Evolutionary conservation across 257 asterid species (phyloP), one percentile per base, ranked within the genome.

Genomic region (Eustoma russellianum): DNA sequence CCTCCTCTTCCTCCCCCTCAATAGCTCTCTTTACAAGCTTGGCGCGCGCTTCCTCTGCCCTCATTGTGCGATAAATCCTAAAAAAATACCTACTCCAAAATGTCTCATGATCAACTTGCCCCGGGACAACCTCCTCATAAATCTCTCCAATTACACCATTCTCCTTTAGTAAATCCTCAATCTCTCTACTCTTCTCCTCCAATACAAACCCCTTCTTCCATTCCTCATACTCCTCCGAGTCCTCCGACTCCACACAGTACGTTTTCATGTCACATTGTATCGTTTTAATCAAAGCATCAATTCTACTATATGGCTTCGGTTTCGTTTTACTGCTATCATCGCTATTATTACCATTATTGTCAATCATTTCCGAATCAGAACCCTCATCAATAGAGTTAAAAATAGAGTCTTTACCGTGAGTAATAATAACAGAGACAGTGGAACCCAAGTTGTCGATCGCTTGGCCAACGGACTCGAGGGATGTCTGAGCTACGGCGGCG

Each of bases 31-130:
- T 71, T 58, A 90, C 91, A 53, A 90, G 73, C 68, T 66, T 75
- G 16, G 62, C 66, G 8, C 96, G 77, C 0, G 81, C 82, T 69
- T 83, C 94, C 79, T 83, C 93, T 0, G 77, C 88, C 52, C 71
- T 73, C 77, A 72, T 72, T 17, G 78, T 74, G 70, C 69, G 75
- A 41, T 71, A 77, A 8, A 76, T 93, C 77, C 74, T 71, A 63
- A 81, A 90, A 64, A 90, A 86, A 70, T 86, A 90, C 76, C 93
- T 74, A 53, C 84, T 73, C 96, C 97, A 90, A 64, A 90, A 90
- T 1, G 73, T 73, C 68, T 74, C 86, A 33, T 68, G 74, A 47
- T 81, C 94, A 46, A 86, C 82, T 51, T 59, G 69, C 48, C 18
- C 50, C 0, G 86, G 94, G 56, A 89, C 93, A 50, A 83, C 56